phyloP scores from a whole-genome alignment of 2,329 filamentous ascomycete species.

The Cladophialophora psammophila region DNA sequence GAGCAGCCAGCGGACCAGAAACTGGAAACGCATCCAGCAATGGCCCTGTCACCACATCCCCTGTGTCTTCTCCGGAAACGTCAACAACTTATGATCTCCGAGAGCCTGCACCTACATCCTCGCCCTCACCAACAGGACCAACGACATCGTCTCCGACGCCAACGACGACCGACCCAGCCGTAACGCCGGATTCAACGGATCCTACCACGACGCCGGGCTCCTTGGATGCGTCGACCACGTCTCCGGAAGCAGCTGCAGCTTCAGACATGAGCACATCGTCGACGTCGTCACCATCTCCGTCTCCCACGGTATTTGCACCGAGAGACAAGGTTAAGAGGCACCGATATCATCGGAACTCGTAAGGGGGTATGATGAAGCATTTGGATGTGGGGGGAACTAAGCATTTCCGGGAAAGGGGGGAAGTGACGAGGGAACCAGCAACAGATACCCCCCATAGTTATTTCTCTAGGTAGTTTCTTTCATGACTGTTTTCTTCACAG shows the following conservation, averaged over 20 bases:
- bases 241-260: slow-evolving; percentile 1
- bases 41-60: background rate
- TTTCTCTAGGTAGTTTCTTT: slow-evolving; percentile 10
- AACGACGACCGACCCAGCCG: background rate
- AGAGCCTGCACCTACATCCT: background rate
- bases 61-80: background rate
- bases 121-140: background rate
- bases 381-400: background rate
- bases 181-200: background rate
- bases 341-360: slow-evolving; percentile 10
- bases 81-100: background rate
- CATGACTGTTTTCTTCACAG: slow-evolving; percentile 3
- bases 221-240: background rate
- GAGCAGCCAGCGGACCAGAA: background rate
- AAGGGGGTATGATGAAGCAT: background rate
- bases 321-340: slow-evolving; percentile 8
- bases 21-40: background rate
- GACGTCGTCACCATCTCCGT: background rate
- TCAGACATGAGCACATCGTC: background rate
- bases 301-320: background rate
- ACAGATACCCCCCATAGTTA: background rate
- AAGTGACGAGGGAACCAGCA: background rate
- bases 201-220: background rate
- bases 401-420: background rate
- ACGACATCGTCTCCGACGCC: background rate